A percentile compares a stretch with the other conserved stretches of the same genome.
These are phyloP conservation scores for Mortierella alpina DNA, from an alignment of 192 early-diverging fungal genomes.

Conservation along the genomic window DNA sequence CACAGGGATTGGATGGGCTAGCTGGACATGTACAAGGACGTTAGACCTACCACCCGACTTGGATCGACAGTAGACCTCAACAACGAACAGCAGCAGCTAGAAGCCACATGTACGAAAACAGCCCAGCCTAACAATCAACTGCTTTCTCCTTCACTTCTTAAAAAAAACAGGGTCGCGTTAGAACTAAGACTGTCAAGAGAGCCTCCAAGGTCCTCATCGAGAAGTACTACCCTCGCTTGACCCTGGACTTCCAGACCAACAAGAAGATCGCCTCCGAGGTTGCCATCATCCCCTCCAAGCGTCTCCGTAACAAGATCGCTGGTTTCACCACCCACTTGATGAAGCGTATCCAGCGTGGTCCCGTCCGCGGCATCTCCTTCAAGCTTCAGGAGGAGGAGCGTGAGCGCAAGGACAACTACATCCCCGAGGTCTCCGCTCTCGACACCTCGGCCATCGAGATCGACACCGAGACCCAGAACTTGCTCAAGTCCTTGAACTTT, in stretches of 20 bases:
- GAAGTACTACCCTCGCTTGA: slow-evolving; percentile 99
- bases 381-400: slow-evolving; percentile 99
- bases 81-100: background rate
- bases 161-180: slow-evolving; percentile 85
- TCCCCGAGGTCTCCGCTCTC: slow-evolving; percentile 98
- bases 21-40: no score
- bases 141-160: background rate
- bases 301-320: slow-evolving; percentile 99
- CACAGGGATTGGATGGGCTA: no score
- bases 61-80: background rate
- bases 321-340: slow-evolving; percentile 99
- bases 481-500: slow-evolving; percentile 97
- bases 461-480: slow-evolving; percentile 93
- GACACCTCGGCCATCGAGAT: slow-evolving; percentile 91
- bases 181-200: slow-evolving; percentile 99
- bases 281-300: slow-evolving; percentile 97
- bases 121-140: background rate
- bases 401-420: slow-evolving; percentile 99
- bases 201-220: slow-evolving; percentile 99
- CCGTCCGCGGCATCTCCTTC: slow-evolving; percentile 99
- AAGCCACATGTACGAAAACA: background rate
- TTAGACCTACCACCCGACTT: no score
- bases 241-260: slow-evolving; percentile 99
- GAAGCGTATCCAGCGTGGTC: slow-evolving; percentile 98
- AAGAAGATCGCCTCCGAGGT: slow-evolving; percentile 99